Base-by-base conservation (phyloP, 768 basidiomycete species). In the Leccinellum albellum region DNA sequence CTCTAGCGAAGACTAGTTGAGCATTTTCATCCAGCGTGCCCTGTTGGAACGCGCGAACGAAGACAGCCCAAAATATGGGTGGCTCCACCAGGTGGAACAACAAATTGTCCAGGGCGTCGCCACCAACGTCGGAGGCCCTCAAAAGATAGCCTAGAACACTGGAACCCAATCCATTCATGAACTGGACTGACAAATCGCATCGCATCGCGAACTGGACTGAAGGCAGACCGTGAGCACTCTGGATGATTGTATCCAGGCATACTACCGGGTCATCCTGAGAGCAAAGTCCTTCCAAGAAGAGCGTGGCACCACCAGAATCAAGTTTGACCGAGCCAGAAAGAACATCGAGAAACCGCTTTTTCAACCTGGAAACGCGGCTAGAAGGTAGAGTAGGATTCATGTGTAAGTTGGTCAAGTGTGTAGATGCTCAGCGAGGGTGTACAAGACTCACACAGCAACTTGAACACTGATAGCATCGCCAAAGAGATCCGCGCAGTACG, bases 231-330 rank as follows among this genome's bases (percentile, higher is more conserved):
- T 61, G 55, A n/a, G 65, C 42, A 61, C 74, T 76, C 20, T 61
- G 64, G 1, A 69, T 64, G 28, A 84, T 67, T 23, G 67, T 73
- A 53, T 69, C 57, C 53, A 81, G 55, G 62, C 78, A 80, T 6
- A 56, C 60, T 3, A 66, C 62, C 2, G 76, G 64, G 42, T 82
- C 77, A 4, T 69, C 64, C 51, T 78, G 77, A 13, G 59, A 63
- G 63, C 72, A 80, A 10, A 84, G 67, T 1, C 76, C 79, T 55
- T 84, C 76, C 4, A 84, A 63, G 54, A 84, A 83, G 10, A 70
- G 72, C 1, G 48, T 21, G 13, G 60, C 54, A 2, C 62, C 50
- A 6, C 62, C 62, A 31, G 61, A 12, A 3, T 70, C 61, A 6
- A 80, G 48, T 8, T 48, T 21, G 9, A 60, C 59, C 29, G 62